Conservation (phyloP, 495 filamentous ascomycete species). For the Penicillium soppii region DNA sequence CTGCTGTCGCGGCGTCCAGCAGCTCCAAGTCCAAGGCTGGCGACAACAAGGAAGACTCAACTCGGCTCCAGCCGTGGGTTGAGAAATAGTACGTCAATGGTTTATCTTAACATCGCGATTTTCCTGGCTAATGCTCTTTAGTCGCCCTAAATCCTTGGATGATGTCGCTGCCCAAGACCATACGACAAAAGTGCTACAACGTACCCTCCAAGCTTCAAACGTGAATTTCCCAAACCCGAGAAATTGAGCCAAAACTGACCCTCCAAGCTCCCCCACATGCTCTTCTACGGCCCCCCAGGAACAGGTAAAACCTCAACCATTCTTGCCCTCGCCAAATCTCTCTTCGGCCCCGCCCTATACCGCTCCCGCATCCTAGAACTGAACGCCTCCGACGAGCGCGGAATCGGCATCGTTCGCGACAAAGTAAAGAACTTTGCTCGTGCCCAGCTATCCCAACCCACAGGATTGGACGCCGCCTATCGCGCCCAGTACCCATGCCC, state of each 20-base stretch:
- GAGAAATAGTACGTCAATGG: constrained; percentile 87
- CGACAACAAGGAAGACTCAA: constrained; percentile 60
- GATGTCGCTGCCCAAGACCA: constrained; percentile 99
- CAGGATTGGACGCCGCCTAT: constrained; percentile 60
- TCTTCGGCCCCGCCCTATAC: constrained; percentile 94
- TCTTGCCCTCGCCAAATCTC: constrained; percentile 91
- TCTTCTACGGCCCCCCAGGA: constrained; percentile 97
- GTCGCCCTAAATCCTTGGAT: constrained; percentile 86
- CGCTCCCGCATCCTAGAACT: constrained; percentile 94
- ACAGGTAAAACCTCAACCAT: constrained; percentile 99
- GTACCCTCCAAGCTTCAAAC: constrained; percentile 92
- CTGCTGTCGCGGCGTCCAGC: constrained; percentile 61
- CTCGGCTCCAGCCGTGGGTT: constrained; percentile 86
- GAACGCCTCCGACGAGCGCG: constrained; percentile 98
- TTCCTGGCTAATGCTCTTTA: constrained; percentile 31
- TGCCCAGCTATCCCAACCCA: constrained; percentile 84
- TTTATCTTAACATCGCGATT: neutral
- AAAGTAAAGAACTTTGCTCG: constrained; percentile 98
- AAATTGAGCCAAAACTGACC: neutral
- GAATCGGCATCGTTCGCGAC: constrained; percentile 94
- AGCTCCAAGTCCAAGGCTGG: constrained; percentile 52
- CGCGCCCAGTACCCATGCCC: constrained; percentile 83
- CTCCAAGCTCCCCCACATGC: constrained; percentile 89
- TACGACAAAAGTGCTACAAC: constrained; percentile 86
- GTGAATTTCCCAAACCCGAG: constrained; percentile 38